Percentiles rank a stretch among this genome's conserved stretches.
Conservation (phyloP, 768 basidiomycete species). For the Lentinula edodes region DNA sequence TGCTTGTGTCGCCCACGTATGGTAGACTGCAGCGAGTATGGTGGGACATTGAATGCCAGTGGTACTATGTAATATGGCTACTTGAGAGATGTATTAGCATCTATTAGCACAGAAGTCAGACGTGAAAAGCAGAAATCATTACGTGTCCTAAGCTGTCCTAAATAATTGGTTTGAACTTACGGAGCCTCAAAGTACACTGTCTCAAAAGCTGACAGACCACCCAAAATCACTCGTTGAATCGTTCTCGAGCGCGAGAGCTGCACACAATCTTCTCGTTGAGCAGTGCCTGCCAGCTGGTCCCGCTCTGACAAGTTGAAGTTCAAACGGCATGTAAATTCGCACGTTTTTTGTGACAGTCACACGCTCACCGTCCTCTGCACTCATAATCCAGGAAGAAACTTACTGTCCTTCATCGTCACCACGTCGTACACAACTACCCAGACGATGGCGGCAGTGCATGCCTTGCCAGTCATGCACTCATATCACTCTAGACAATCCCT, state of each 20-base stretch:
- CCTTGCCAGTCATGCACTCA: conserved; percentile 55
- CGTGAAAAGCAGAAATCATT: neutral
- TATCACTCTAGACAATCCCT: conserved; percentile 52
- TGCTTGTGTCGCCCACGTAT: no score
- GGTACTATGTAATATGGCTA: no score
- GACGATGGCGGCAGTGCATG: conserved; percentile 73
- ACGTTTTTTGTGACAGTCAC: neutral
- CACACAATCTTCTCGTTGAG: no score
- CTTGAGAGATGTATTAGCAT: no score
- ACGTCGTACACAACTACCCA: conserved; percentile 39
- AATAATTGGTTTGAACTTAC: no score
- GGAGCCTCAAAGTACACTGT: no score
- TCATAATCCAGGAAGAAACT: neutral
- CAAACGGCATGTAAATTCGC: neutral
- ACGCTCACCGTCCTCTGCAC: neutral
- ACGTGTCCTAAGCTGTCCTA: neutral
- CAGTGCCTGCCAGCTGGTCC: neutral
- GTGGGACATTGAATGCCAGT: no score
- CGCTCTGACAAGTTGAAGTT: no score
- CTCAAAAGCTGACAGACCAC: no score
- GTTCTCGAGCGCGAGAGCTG: neutral
- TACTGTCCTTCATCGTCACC: neutral
- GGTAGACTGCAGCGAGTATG: no score
- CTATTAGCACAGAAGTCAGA: no score
- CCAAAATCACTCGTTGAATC: neutral